Conservation (phyloP, 2,329 filamentous ascomycete genomes). For the Verticillium tricorpus region DNA sequence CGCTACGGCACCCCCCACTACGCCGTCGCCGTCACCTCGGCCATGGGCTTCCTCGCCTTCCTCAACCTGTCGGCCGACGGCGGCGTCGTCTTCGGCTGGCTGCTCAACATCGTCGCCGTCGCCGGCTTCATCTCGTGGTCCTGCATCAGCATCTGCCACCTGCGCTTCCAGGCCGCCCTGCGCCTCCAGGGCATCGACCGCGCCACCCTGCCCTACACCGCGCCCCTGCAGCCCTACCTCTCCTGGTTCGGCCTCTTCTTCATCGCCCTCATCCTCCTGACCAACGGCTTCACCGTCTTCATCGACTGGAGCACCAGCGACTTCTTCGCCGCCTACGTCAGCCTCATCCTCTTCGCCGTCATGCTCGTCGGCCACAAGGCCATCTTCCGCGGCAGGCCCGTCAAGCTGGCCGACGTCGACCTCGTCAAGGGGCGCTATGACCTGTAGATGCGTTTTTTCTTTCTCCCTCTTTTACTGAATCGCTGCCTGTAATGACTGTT, state of each 20-base stretch:
- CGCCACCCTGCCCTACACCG: constrained; percentile 53
- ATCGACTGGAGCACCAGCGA: constrained; percentile 55
- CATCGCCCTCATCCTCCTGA: constrained; percentile 59
- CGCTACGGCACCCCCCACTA: constrained; percentile 57
- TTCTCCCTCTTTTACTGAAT: neutral
- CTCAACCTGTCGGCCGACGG: constrained; percentile 59
- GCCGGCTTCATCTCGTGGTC: constrained; percentile 69
- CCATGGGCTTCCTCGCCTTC: constrained; percentile 61
- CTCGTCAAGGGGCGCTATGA: constrained; percentile 14
- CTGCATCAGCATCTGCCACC: constrained; percentile 59
- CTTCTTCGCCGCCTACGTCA: constrained; percentile 63
- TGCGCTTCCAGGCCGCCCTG: constrained; percentile 61
- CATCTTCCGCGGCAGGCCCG: constrained; percentile 31
- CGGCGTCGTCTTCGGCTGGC: constrained; percentile 64
- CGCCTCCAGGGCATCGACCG: constrained; percentile 52
- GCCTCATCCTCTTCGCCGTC: constrained; percentile 57
- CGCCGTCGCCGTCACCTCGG: constrained; percentile 52
- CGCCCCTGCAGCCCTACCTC: constrained; percentile 59
- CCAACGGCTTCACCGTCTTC: constrained; percentile 66
- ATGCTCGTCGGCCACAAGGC: constrained; percentile 59
- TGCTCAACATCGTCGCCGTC: constrained; percentile 66
- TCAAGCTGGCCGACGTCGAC: constrained; percentile 31
- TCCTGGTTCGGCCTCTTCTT: constrained; percentile 64
- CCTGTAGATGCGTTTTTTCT: constrained; percentile 6
- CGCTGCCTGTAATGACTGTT: neutral